phyloP scores from a whole-genome alignment of 352 stramenopile species.

The Phytopythium helicoides region DNA sequence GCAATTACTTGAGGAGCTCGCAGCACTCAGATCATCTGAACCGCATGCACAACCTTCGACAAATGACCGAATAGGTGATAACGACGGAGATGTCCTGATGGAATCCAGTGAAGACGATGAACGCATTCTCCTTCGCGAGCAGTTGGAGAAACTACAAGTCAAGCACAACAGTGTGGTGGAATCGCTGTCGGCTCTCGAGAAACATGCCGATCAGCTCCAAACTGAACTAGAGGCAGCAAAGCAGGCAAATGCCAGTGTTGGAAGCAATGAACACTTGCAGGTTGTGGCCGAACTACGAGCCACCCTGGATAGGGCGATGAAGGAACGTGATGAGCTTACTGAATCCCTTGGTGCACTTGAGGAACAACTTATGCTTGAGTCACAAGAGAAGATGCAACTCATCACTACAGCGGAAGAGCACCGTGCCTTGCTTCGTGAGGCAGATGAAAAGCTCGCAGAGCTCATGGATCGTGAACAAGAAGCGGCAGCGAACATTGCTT shows the following conservation, averaged over 20 bases:
- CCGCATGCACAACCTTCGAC: too few species aligned
- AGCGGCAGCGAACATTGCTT: slow-evolving; percentile 2
- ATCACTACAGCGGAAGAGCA: slow-evolving; percentile 5
- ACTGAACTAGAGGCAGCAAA: too few species aligned
- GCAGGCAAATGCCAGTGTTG: too few species aligned
- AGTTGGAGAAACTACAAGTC: too few species aligned
- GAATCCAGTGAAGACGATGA: not conserved
- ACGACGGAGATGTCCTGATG: not conserved
- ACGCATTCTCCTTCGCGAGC: too few species aligned
- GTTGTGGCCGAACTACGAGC: not conserved
- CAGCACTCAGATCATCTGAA: not conserved
- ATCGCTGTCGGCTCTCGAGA: too few species aligned
- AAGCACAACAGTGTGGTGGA: too few species aligned
- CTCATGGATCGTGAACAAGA: slow-evolving; percentile 14
- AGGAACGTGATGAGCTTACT: slow-evolving; percentile 33
- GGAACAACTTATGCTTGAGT: slow-evolving; percentile 48
- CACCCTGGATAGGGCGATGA: slow-evolving; percentile 23
- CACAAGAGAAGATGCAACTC: slow-evolving; percentile 40
- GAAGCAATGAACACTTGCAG: not conserved
- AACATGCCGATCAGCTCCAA: too few species aligned
- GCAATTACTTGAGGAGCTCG: slow-evolving; percentile 8
- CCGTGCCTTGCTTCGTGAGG: slow-evolving; percentile 10
- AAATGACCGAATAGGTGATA: too few species aligned
- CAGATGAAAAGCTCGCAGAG: slow-evolving; percentile 10
- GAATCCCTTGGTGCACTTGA: slow-evolving; percentile 50